phyloP scores from a whole-genome alignment of 371 early-diverging fungal genomes.

The Lichtheimia corymbifera region DNA sequence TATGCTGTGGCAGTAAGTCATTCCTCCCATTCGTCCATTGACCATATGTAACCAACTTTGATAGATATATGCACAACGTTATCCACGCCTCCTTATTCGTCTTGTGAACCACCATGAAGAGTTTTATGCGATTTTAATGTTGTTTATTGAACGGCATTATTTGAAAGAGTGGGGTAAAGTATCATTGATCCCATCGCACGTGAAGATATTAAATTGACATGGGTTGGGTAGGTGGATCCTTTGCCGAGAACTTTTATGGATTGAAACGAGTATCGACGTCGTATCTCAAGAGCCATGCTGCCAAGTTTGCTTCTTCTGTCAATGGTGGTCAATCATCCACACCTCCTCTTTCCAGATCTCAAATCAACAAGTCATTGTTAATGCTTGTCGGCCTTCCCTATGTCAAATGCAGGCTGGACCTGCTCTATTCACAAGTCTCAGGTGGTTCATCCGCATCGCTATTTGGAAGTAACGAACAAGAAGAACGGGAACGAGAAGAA shows the following conservation, averaged over 20 bases:
- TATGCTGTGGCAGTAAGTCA: constrained; percentile 78
- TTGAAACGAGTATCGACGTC: constrained; percentile 66
- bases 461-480: constrained; percentile 58
- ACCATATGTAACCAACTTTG: background rate
- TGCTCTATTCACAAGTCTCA: constrained; percentile 66
- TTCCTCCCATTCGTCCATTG: background rate
- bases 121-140: constrained; percentile 74
- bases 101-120: constrained; percentile 82
- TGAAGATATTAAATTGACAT: background rate
- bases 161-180: constrained; percentile 74
- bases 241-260: constrained; percentile 93
- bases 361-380: constrained; percentile 68
- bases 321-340: constrained; percentile 16
- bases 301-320: constrained; percentile 14
- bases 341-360: constrained; percentile 39
- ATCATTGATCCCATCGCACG: background rate
- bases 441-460: constrained; percentile 71
- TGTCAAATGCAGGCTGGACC: constrained; percentile 74
- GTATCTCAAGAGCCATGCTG: constrained; percentile 22
- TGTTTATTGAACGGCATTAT: constrained; percentile 80
- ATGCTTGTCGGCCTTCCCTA: constrained; percentile 77
- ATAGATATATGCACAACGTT: constrained; percentile 86
- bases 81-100: constrained; percentile 80
- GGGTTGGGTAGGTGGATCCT: constrained; percentile 67
- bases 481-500: constrained; percentile 39